Conservation (phyloP, 257 asterid genomes). For the Nicotiana tabacum region DNA sequence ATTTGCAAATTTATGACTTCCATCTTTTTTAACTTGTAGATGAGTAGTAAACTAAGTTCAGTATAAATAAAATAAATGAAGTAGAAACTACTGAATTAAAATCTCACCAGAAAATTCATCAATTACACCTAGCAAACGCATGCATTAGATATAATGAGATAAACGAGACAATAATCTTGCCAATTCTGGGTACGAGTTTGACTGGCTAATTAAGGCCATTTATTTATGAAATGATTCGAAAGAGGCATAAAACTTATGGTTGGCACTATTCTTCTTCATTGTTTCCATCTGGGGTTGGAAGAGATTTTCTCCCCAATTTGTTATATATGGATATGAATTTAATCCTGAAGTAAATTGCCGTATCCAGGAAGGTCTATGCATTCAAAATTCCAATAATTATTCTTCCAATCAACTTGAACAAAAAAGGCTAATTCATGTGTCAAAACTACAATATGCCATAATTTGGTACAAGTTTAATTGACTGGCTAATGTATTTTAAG, state of each 20-base stretch:
- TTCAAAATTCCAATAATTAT: background rate
- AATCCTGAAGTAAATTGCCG: background rate
- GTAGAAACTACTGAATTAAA: conserved; percentile 1
- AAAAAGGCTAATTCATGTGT: background rate
- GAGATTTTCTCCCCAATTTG: background rate
- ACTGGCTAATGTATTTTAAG: background rate
- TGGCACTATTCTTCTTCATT: background rate
- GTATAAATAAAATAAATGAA: background rate
- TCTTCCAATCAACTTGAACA: background rate
- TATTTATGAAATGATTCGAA: background rate
- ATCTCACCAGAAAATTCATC: conserved; percentile 6
- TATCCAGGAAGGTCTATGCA: background rate
- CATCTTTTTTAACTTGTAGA: background rate
- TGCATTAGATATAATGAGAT: background rate
- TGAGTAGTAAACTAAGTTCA: background rate
- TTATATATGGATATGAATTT: background rate
- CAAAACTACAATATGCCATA: background rate
- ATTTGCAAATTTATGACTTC: background rate
- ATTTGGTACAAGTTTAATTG: background rate
- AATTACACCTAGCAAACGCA: background rate
- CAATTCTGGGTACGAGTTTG: background rate
- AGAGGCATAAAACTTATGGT: background rate
- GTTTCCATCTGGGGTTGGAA: background rate
- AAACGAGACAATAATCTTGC: background rate
- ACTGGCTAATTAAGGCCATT: background rate